phyloP scores from a whole-genome alignment of 768 basidiomycete genomes.

The Leccinum rimulosum region DNA sequence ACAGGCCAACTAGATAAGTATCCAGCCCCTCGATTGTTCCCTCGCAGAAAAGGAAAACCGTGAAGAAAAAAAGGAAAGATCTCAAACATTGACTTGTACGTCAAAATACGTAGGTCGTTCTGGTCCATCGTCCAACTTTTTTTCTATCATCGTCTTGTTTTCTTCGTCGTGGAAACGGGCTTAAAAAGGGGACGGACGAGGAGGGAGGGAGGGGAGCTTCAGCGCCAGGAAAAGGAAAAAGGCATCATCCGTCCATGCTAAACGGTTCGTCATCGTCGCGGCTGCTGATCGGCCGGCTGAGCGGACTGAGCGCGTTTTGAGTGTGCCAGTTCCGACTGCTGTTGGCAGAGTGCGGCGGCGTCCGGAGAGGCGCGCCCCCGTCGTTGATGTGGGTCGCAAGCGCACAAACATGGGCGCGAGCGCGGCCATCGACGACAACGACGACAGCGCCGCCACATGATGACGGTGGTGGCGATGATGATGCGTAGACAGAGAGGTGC shows the following conservation, averaged over 20 bases:
- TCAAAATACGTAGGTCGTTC: conserved; percentile 21
- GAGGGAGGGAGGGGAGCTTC: too few relatives aligned
- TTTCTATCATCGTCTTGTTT: not conserved
- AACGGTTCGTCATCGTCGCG: conserved; percentile 70
- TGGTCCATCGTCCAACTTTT: conserved; percentile 15
- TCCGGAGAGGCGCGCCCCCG: conserved; percentile 23
- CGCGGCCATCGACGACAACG: conserved; percentile 27
- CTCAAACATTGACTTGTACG: conserved; percentile 26
- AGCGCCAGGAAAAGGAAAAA: not conserved
- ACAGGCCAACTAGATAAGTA: too few relatives aligned
- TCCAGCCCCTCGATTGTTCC: too few relatives aligned
- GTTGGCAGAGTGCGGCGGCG: conserved; percentile 24
- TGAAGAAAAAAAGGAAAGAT: not conserved
- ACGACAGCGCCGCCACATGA: conserved; percentile 7
- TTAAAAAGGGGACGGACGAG: too few relatives aligned
- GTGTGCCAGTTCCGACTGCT: conserved; percentile 35
- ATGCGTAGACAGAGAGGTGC: conserved; percentile 26
- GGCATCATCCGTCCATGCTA: conserved; percentile 54
- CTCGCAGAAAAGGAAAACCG: too few relatives aligned
- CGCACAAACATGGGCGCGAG: conserved; percentile 57
- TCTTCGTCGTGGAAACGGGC: not conserved
- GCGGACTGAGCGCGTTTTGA: conserved; percentile 49
- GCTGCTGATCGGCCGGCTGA: conserved; percentile 53
- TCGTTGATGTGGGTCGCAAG: conserved; percentile 26
- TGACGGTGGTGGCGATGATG: conserved; percentile 28